phyloP scores from a whole-genome alignment of 768 basidiomycete species.

The Sistotremastrum suecicum region DNA sequence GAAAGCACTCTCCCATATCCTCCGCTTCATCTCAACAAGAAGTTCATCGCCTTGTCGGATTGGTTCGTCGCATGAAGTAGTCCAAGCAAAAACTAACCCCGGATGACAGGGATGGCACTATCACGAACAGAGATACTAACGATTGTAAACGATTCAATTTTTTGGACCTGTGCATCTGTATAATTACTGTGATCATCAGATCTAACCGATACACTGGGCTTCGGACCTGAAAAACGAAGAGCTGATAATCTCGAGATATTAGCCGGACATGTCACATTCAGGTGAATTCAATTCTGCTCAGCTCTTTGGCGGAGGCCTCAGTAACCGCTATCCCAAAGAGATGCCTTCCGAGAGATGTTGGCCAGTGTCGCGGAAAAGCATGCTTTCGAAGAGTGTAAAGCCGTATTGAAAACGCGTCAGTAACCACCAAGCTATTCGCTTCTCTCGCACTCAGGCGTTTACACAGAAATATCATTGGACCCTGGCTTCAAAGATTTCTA shows the following conservation, averaged over 20 bases:
- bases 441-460: slow-evolving; percentile 2
- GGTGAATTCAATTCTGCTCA: slow-evolving; percentile 21
- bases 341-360: slow-evolving; percentile 81
- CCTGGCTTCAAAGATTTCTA: slow-evolving; percentile 82
- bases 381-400: slow-evolving; percentile 76
- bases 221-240: slow-evolving; percentile 60
- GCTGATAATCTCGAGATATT: slow-evolving; percentile 63
- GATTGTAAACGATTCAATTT: slow-evolving; percentile 44
- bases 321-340: slow-evolving; percentile 30
- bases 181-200: slow-evolving; percentile 25
- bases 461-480: slow-evolving; percentile 71
- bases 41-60: slow-evolving; percentile 79
- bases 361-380: slow-evolving; percentile 65
- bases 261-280: slow-evolving; percentile 52
- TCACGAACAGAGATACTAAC: slow-evolving; percentile 86
- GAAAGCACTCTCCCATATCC: slow-evolving; percentile 70
- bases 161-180: not conserved
- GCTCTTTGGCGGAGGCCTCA: not conserved
- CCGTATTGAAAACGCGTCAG: slow-evolving; percentile 58
- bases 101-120: slow-evolving; percentile 72
- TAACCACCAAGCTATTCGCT: slow-evolving; percentile 1
- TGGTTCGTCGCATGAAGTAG: slow-evolving; percentile 42
- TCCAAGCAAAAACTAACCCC: slow-evolving; percentile 1
- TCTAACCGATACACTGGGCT: slow-evolving; percentile 84
- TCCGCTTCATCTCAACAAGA: slow-evolving; percentile 63